These are phyloP conservation scores for Arthrobotrys pseudoclavata DNA, from an alignment of 2,329 filamentous ascomycete genomes.

Conservation along the genomic window DNA sequence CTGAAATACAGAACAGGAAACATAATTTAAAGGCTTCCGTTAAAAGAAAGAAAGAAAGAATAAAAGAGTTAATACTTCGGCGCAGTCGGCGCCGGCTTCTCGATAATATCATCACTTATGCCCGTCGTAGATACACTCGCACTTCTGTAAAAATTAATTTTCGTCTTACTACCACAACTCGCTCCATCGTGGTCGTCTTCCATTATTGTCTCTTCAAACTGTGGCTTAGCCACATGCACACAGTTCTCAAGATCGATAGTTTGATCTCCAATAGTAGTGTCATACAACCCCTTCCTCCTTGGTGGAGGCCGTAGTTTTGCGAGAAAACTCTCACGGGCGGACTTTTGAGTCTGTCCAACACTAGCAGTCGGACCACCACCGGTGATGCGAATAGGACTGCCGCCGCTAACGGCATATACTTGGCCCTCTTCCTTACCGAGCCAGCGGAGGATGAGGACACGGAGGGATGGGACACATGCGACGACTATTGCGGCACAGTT, in stretches of 20 bases:
- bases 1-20: conserved; percentile 23
- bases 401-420: conserved; percentile 16
- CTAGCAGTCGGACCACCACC: conserved; percentile 13
- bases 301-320: conserved; percentile 40
- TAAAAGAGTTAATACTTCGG: conserved; percentile 18
- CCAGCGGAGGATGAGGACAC: conserved; percentile 67
- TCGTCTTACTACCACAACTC: conserved; percentile 41
- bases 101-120: conserved; percentile 31
- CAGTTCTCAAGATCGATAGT: conserved; percentile 57
- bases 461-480: conserved; percentile 67
- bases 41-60: conserved; percentile 14
- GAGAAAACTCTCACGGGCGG: conserved; percentile 50
- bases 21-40: neutral
- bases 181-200: conserved; percentile 42
- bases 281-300: conserved; percentile 39
- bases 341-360: conserved; percentile 30
- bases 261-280: conserved; percentile 55
- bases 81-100: conserved; percentile 23
- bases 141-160: conserved; percentile 40
- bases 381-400: conserved; percentile 40
- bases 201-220: conserved; percentile 41
- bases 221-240: conserved; percentile 25
- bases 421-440: conserved; percentile 61
- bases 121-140: conserved; percentile 46
- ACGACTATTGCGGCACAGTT: conserved; percentile 67